Conservation (phyloP, 768 basidiomycete genomes). For the Podaxis sp. region DNA sequence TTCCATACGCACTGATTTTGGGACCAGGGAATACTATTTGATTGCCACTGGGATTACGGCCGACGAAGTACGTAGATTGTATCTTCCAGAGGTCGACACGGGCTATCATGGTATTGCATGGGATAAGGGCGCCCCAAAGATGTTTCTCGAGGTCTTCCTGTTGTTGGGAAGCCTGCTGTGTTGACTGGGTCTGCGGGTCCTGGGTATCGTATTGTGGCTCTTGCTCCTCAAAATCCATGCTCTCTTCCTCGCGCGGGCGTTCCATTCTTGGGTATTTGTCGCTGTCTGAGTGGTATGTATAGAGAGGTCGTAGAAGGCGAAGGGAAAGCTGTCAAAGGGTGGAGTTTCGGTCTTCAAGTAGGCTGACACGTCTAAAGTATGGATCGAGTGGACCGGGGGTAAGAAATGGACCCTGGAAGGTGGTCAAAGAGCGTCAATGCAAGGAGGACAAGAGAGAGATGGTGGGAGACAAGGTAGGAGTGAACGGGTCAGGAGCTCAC, state of each 20-base stretch:
- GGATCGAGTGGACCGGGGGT: neutral
- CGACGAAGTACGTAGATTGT: slow-evolving; percentile 49
- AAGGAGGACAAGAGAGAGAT: neutral
- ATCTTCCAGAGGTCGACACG: slow-evolving; percentile 66
- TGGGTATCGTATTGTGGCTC: slow-evolving; percentile 26
- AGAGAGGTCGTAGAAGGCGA: slow-evolving; percentile 9
- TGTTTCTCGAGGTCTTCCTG: slow-evolving; percentile 33
- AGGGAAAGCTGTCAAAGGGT: neutral
- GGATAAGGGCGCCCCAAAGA: slow-evolving; percentile 75
- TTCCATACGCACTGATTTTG: slow-evolving; percentile 65
- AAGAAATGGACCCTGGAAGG: neutral
- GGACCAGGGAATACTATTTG: slow-evolving; percentile 60
- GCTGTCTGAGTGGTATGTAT: slow-evolving; percentile 11
- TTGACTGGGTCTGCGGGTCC: slow-evolving; percentile 44
- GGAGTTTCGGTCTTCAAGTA: slow-evolving; percentile 24
- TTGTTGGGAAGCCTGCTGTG: slow-evolving; percentile 43
- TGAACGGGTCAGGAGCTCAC: neutral
- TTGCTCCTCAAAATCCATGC: slow-evolving; percentile 25
- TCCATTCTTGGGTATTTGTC: slow-evolving; percentile 21
- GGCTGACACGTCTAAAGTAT: slow-evolving; percentile 26
- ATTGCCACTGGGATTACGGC: slow-evolving; percentile 51
- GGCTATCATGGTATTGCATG: slow-evolving; percentile 49
- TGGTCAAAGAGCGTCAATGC: neutral
- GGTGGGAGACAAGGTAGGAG: neutral
- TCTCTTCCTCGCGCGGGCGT: slow-evolving; percentile 12